A percentile compares a stretch with the other conserved stretches of the same genome.
phyloP scores from a whole-genome alignment of 306 rosid species.

The Biancaea sappan region DNA sequence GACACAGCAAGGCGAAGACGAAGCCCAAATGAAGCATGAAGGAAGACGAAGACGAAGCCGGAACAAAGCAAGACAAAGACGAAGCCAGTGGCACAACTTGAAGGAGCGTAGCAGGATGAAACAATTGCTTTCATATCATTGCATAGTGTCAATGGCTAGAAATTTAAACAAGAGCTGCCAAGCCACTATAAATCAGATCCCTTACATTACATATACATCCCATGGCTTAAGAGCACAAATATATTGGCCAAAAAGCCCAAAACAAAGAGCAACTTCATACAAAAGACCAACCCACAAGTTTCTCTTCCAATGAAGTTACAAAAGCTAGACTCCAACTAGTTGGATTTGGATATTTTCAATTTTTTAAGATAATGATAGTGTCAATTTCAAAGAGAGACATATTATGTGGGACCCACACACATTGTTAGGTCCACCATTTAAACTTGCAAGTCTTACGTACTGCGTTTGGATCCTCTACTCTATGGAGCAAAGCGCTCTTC shows the following conservation, averaged over 20 bases:
- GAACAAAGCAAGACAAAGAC: no score
- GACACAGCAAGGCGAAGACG: no score
- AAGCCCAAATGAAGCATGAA: no score
- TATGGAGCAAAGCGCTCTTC: no score
- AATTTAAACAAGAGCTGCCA: slow-evolving; percentile 31
- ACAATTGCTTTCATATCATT: slow-evolving; percentile 21
- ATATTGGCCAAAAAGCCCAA: slow-evolving; percentile 21
- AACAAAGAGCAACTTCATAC: slow-evolving; percentile 29
- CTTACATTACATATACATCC: slow-evolving; percentile 42
- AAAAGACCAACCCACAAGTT: background rate
- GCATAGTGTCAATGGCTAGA: slow-evolving; percentile 21
- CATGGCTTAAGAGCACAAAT: slow-evolving; percentile 34
- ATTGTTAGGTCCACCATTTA: no score
- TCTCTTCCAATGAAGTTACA: slow-evolving; percentile 2
- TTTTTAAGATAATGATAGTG: no score
- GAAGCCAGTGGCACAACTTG: no score
- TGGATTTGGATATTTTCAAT: background rate
- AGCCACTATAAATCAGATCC: slow-evolving; percentile 35
- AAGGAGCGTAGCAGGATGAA: background rate
- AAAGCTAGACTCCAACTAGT: slow-evolving; percentile 7
- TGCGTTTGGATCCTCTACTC: no score
- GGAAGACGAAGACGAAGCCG: no score
- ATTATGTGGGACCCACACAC: no score
- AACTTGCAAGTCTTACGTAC: no score
- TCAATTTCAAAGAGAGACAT: no score